Conservation (phyloP, 768 basidiomycete species). For the Hemileccinum rubropunctum region DNA sequence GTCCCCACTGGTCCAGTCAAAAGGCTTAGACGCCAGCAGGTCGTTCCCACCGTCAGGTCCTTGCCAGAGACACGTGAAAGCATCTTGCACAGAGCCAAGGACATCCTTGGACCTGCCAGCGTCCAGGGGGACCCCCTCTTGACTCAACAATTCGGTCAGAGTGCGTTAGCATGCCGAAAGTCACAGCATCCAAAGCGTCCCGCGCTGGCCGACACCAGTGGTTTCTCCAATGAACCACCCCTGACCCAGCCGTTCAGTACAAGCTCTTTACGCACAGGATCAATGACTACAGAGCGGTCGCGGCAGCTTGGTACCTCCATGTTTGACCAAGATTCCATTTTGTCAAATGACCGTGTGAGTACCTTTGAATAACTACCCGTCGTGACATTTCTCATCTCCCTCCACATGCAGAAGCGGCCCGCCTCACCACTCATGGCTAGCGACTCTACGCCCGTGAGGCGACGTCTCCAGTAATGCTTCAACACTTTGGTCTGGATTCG, state of each 20-base stretch:
- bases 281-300: not conserved
- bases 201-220: not conserved
- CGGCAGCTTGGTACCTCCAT: conserved; percentile 5
- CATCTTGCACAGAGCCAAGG: conserved; percentile 39
- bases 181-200: not conserved
- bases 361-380: not conserved
- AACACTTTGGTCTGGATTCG: no score
- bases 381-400: not conserved
- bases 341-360: conserved; percentile 10
- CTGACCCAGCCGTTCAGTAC: conserved; percentile 41
- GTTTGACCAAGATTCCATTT: conserved; percentile 18
- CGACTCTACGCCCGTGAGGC: conserved; percentile 11
- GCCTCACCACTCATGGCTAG: conserved; percentile 5
- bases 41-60: conserved; percentile 43
- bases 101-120: conserved; percentile 27
- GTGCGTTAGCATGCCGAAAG: conserved; percentile 24
- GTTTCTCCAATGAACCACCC: conserved; percentile 12
- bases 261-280: conserved; percentile 32
- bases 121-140: conserved; percentile 7
- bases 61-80: conserved; percentile 44
- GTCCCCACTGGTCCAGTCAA: conserved; percentile 47
- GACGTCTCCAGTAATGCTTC: conserved; percentile 9
- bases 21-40: conserved; percentile 37
- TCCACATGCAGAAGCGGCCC: conserved; percentile 12
- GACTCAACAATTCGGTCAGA: conserved; percentile 36